Base-by-base conservation (phyloP, 2,329 filamentous ascomycete species). In the Pseudogymnoascus sp. region DNA sequence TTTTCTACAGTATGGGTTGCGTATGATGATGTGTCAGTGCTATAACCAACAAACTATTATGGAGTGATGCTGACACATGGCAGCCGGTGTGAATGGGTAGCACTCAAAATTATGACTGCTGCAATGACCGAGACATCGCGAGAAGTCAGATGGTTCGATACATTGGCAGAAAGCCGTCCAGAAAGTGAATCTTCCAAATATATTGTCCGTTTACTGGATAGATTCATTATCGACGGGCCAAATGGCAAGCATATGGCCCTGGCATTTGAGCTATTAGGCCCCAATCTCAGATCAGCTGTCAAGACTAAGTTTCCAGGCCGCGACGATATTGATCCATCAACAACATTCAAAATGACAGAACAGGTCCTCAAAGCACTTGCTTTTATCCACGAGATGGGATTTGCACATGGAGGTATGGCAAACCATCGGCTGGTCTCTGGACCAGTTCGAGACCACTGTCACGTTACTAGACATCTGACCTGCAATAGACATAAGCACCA, bases 191-290 rank as follows among this genome's bases (percentile, higher is more conserved):
- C 59, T 35, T 66, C 64, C n/a, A 65, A 69, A 3, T 67, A 70
- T 63, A 59, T 73, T 58, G 65, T 70, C 38, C 61, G 66, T n/a
- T 59, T 73, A 5, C 66, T 73, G 36, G 69, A 74, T 65, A 20
- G 62, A n/a, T 74, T 74, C 41, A 41, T 59, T 14, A 67, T 70
- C 38, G 41, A 67, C 59, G 73, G 73, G 4, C 72, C 71, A 1
- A 75, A 75, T 62, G 73, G 72, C 9, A 61, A 50, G 20, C 72
- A 75, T 59, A 63, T 65, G 61, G 74, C 71, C 62, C 67, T 75
- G 39, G 70, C 74, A 16, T 70, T 70, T 62, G 69, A 73, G 63
- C 61, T 73, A 30, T 66, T 74, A 16, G 70, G 72, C 2, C 71
- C 71, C 20, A 65, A 66, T 1, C 64, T 72, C 41, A 63, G 67